These are phyloP conservation scores for Ramularia collo-cygni DNA, from an alignment of 2,329 filamentous ascomycete species.

Conservation along the genomic window DNA sequence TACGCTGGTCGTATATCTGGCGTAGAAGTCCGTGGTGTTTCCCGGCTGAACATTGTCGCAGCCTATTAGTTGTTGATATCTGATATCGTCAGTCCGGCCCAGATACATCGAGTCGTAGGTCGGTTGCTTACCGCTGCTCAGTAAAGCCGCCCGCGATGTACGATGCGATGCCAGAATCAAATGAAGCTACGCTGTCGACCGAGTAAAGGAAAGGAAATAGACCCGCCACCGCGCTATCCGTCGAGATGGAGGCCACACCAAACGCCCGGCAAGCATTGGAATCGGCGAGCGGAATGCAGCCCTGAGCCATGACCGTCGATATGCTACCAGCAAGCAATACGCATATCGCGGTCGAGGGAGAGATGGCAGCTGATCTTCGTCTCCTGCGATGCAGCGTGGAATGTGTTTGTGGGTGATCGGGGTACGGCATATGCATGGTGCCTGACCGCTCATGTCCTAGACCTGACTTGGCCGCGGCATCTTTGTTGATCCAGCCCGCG, in stretches of 20 bases:
- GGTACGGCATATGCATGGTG: too few species aligned
- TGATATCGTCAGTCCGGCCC: constrained; percentile 39
- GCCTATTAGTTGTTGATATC: constrained; percentile 75
- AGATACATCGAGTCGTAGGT: neutral
- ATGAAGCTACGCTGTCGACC: constrained; percentile 68
- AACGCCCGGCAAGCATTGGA: constrained; percentile 70
- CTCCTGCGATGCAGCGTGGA: constrained; percentile 6
- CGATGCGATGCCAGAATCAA: constrained; percentile 65
- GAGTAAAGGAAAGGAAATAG: constrained; percentile 74
- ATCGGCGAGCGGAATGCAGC: constrained; percentile 61
- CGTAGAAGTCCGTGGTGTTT: constrained; percentile 77
- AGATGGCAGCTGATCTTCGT: constrained; percentile 3
- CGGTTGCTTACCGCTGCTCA: constrained; percentile 59
- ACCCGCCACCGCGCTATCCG: constrained; percentile 49
- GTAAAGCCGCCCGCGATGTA: constrained; percentile 74
- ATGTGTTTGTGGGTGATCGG: constrained; percentile 2
- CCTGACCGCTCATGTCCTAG: too few species aligned
- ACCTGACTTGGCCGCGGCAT: too few species aligned
- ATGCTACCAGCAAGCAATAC: constrained; percentile 22
- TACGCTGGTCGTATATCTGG: constrained; percentile 84
- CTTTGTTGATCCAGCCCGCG: too few species aligned
- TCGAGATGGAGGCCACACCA: constrained; percentile 63
- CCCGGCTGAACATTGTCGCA: constrained; percentile 70
- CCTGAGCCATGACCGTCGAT: constrained; percentile 32
- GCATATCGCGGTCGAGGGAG: constrained; percentile 11